Evolutionary conservation across 1,284 basidiomycete genomes (phyloP).

Genomic region (Macrocystidia cucumis): DNA sequence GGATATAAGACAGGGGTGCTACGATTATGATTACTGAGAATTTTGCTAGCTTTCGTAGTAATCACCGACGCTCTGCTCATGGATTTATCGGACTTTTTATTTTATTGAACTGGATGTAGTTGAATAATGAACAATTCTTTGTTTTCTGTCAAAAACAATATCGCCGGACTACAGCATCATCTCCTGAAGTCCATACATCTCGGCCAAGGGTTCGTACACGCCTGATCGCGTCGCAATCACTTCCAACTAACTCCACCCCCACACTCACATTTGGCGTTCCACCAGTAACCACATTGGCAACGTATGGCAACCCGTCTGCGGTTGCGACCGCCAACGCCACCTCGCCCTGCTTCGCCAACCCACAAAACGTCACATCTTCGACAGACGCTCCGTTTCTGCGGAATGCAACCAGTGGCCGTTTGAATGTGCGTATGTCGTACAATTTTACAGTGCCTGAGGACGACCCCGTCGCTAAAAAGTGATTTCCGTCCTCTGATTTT

Average conservation of each 20-base stretch:
- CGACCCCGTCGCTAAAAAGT: slow-evolving; percentile 58
- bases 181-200: slow-evolving; percentile 52
- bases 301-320: slow-evolving; percentile 40
- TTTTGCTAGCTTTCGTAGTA: too few relatives aligned
- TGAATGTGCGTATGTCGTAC: slow-evolving; percentile 43
- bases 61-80: too few relatives aligned
- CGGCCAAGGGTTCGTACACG: slow-evolving; percentile 17
- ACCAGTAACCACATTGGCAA: slow-evolving; percentile 18
- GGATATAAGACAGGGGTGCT: slow-evolving; percentile 12
- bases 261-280: slow-evolving; percentile 20
- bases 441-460: slow-evolving; percentile 50
- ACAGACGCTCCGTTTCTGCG: slow-evolving; percentile 48
- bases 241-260: slow-evolving; percentile 34
- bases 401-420: slow-evolving; percentile 35
- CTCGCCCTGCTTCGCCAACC: slow-evolving; percentile 12
- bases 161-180: slow-evolving; percentile 48
- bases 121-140: too few relatives aligned
- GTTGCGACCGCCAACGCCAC: slow-evolving; percentile 36
- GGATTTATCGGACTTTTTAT: too few relatives aligned
- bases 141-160: too few relatives aligned
- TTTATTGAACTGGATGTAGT: too few relatives aligned
- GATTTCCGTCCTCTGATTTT: slow-evolving; percentile 19
- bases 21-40: slow-evolving; percentile 7
- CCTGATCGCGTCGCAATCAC: slow-evolving; percentile 41
- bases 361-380: slow-evolving; percentile 34